Evolutionary conservation across 2,329 filamentous ascomycete genomes (phyloP), one percentile per base, ranked within the genome.

Genomic region (Botrytis byssoidea): DNA sequence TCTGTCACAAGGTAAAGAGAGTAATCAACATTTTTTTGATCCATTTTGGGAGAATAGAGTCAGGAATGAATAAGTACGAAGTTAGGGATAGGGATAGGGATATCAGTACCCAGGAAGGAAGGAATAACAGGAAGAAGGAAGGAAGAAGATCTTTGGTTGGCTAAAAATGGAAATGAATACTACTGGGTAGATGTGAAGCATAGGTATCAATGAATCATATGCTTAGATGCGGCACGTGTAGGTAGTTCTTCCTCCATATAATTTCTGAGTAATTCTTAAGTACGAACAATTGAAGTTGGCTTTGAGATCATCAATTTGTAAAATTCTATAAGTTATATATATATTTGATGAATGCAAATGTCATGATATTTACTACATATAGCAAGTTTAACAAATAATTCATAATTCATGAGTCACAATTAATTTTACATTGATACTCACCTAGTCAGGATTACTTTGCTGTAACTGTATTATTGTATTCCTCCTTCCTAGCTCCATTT

Each of bases 1-100:
- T 98, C 95, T 8, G 95, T 98, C 78, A 98, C 95, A 74, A 98
- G 87, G 82, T 98, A 98, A 57, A 98, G 85, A 67, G 91, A 91
- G 82, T 97, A 95, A 83, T 97, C 90, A 65, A 92, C 85, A 40
- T 12, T 32, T 83, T 80, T 81, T 82, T 76, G 74, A 85, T 5
- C 40, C 80, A 83, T 84, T 20, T 42, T 74, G 73, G 70, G 75
- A 68, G 68, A 69, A 32, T 16, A 22, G n/a, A 51, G 65, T 29
- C 22, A 35, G n/a, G 44, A 7, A 14, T n/a, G 7, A n/a, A 46
- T 29, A 18, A 18, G 18, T n/a, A 14, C 22, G 20, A 55, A 22
- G 22, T n/a, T 18, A 18, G 35, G 35, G n/a, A 18, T 40, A 18
- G 35, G 35, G n/a, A 18, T 40, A 16, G 25, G 32, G 25, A 40